Conservation (phyloP, 2,329 filamentous ascomycete genomes). For the Penicillium griseofulvum region DNA sequence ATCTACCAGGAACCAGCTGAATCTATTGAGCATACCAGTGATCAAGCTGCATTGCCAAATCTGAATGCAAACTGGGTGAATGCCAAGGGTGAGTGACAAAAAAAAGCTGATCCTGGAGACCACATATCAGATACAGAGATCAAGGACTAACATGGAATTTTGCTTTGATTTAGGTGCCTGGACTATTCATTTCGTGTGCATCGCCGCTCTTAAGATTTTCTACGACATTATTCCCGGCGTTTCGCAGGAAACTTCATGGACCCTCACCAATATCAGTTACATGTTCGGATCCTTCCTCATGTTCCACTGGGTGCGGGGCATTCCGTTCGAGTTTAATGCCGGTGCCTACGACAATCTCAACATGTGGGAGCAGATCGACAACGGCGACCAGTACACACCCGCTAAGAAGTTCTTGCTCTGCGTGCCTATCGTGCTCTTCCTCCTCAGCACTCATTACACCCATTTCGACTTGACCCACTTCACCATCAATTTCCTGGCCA, state of each 20-base stretch:
- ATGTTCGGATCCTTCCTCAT: constrained; percentile 99
- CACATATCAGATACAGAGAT: constrained; percentile 6
- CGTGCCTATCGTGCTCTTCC: constrained; percentile 89
- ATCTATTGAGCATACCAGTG: constrained; percentile 95
- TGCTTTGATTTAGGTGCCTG: constrained; percentile 69
- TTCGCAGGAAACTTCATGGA: constrained; percentile 98
- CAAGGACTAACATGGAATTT: constrained; percentile 5
- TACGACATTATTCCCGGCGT: constrained; percentile 96
- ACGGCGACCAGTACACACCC: constrained; percentile 96
- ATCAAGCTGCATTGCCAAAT: constrained; percentile 92
- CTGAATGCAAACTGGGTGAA: constrained; percentile 99
- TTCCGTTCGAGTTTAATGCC: constrained; percentile 98
- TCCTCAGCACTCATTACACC: constrained; percentile 97
- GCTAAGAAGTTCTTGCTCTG: constrained; percentile 97
- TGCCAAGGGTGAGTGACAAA: constrained; percentile 74
- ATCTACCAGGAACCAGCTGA: constrained; percentile 97
- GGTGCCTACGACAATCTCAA: constrained; percentile 99
- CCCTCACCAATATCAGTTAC: constrained; percentile 96
- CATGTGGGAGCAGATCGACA: constrained; percentile 99
- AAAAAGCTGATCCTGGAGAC: constrained; percentile 1
- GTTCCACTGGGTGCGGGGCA: constrained; percentile 98
- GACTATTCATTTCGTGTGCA: constrained; percentile 95
- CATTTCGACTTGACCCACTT: constrained; percentile 98
- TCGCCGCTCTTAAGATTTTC: constrained; percentile 87
- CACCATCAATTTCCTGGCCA: constrained; percentile 92